Percentiles rank a stretch among this genome's conserved stretches.
Conservation (phyloP, 768 basidiomycete species). For the Auricularia sp. region DNA sequence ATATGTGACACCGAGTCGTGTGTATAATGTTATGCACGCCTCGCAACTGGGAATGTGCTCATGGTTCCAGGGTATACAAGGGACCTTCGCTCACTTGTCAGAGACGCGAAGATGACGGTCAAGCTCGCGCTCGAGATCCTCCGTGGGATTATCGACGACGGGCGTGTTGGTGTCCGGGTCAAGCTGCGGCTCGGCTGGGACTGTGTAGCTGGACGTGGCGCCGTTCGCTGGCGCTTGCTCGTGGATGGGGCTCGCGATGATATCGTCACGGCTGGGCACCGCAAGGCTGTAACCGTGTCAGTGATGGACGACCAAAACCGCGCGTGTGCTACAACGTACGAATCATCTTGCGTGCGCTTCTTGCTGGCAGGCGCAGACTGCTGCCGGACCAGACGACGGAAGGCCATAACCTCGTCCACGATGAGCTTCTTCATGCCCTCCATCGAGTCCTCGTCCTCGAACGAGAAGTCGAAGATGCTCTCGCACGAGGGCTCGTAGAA, state of each 20-base stretch:
- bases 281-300: conserved; percentile 16
- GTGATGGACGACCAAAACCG: too few species aligned
- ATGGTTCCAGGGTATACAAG: background rate
- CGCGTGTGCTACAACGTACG: conserved; percentile 25
- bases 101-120: background rate
- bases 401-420: conserved; percentile 81
- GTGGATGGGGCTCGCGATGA: conserved; percentile 63
- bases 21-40: background rate
- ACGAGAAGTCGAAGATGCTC: conserved; percentile 75
- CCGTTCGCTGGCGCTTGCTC: conserved; percentile 52
- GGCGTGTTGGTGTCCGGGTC: conserved; percentile 44
- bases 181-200: conserved; percentile 3
- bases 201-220: conserved; percentile 65
- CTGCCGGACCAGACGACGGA: conserved; percentile 81
- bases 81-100: background rate
- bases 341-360: conserved; percentile 64
- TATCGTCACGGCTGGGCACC: conserved; percentile 73
- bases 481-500: conserved; percentile 87
- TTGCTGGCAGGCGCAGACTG: conserved; percentile 67
- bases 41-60: background rate
- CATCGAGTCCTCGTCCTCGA: conserved; percentile 93
- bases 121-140: conserved; percentile 76
- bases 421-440: conserved; percentile 97
- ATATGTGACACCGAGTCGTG: background rate
- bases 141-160: conserved; percentile 76